Evolutionary conservation across 228 moss, liverwort and hornwort genomes (phyloP).

Genomic region (Sphagnum magellanicum): DNA sequence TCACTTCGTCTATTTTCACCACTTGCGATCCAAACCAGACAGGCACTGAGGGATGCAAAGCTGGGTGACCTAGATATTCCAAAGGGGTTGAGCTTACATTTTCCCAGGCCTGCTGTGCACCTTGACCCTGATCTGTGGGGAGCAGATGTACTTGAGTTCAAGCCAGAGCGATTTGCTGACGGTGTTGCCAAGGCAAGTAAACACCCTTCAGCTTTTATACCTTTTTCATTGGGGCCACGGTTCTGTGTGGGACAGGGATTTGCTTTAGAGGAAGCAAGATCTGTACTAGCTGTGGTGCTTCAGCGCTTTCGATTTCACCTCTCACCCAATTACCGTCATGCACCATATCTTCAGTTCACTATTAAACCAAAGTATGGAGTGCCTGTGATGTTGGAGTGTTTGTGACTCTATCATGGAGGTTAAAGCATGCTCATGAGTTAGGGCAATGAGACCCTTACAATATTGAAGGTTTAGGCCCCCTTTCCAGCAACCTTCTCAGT

Average conservation of each 20-base stretch:
- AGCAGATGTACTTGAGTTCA: constrained; percentile 13
- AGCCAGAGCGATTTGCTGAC: constrained; percentile 18
- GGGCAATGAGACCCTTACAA: too few species aligned
- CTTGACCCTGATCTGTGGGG: constrained; percentile 16
- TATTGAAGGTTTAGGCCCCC: too few species aligned
- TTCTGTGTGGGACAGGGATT: constrained; percentile 16
- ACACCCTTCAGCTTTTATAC: constrained; percentile 1
- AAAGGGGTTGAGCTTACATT: too few species aligned
- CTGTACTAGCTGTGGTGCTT: constrained; percentile 10
- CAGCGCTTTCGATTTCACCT: constrained; percentile 10
- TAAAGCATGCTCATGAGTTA: too few species aligned
- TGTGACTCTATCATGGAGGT: too few species aligned
- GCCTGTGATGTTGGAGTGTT: background rate
- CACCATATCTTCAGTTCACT: background rate
- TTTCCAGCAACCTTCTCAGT: too few species aligned
- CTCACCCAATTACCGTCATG: constrained; percentile 12
- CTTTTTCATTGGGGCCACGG: constrained; percentile 18
- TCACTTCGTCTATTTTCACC: too few species aligned
- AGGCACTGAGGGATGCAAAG: too few species aligned
- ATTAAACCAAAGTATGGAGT: constrained; percentile 11
- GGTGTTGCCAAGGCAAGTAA: constrained; percentile 14
- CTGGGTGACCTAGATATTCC: too few species aligned
- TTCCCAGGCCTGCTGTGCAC: background rate
- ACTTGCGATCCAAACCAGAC: too few species aligned
- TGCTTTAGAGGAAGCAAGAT: constrained; percentile 12